Percentiles rank a stretch among this genome's conserved stretches.
phyloP scores from a whole-genome alignment of 2,329 filamentous ascomycete genomes.

The Sclerotiophoma versabilis region DNA sequence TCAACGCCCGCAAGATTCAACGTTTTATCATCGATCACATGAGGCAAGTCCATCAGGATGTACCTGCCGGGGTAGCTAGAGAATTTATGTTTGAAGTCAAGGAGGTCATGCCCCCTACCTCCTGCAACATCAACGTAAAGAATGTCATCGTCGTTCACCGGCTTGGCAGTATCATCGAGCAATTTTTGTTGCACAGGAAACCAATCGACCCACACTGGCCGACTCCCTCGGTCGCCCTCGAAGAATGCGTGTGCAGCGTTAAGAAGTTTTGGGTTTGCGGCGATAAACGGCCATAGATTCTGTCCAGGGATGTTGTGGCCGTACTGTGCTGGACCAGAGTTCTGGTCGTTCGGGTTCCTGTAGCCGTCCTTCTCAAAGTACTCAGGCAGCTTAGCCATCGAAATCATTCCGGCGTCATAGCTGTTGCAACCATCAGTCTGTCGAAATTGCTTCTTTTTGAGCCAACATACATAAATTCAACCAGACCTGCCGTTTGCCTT shows the following conservation, averaged over 20 bases:
- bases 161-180: constrained; percentile 2
- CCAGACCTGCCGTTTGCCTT: constrained; percentile 5
- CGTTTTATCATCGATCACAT: constrained; percentile 1
- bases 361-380: constrained; percentile 31
- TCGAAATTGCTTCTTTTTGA: background rate
- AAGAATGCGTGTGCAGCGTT: constrained; percentile 8
- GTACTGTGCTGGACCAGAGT: constrained; percentile 32
- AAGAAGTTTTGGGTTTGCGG: constrained; percentile 5
- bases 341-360: constrained; percentile 28
- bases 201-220: constrained; percentile 9
- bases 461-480: constrained; percentile 2
- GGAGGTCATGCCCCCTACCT: constrained; percentile 16
- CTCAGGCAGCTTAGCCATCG: constrained; percentile 22
- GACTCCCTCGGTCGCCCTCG: constrained; percentile 8
- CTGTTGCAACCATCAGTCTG: background rate
- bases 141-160: background rate
- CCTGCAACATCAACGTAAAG: constrained; percentile 22
- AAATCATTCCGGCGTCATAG: constrained; percentile 4
- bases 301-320: background rate
- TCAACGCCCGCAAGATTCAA: constrained; percentile 2
- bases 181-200: constrained; percentile 8
- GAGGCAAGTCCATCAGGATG: constrained; percentile 2
- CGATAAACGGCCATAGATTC: background rate
- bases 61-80: background rate
- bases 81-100: constrained; percentile 10